Evolutionary conservation across 331 rosid species (phyloP).

Genomic region (Ulmus americana): DNA sequence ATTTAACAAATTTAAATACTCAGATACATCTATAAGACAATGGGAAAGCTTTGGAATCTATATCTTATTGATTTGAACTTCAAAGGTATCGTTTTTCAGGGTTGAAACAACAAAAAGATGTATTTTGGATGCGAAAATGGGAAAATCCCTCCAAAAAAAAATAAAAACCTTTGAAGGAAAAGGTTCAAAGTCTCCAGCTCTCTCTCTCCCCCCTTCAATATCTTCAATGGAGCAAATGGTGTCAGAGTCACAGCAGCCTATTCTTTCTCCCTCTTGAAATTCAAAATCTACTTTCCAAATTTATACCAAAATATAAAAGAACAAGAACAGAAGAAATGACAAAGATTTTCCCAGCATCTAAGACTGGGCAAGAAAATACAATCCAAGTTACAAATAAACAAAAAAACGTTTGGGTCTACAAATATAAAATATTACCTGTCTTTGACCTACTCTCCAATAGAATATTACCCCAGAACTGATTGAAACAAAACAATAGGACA

Average conservation of each 20-base stretch:
- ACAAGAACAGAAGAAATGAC: constrained; percentile 14
- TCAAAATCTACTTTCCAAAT: constrained; percentile 9
- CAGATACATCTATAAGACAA: too few relatives aligned
- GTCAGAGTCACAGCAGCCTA: constrained; percentile 3
- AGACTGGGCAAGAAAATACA: constrained; percentile 12
- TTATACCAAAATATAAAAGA: not conserved
- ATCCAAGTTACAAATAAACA: constrained; percentile 17
- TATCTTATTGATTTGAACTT: not conserved
- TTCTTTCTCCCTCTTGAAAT: constrained; percentile 14
- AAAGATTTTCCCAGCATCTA: constrained; percentile 17
- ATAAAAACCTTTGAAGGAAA: constrained; percentile 8
- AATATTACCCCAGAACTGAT: not conserved
- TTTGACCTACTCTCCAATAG: constrained; percentile 5
- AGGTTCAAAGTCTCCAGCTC: constrained; percentile 4
- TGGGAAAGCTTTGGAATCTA: not conserved
- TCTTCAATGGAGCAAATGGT: not conserved
- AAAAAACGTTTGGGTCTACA: constrained; percentile 2
- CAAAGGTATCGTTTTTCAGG: not conserved
- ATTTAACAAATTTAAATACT: not conserved
- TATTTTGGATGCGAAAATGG: not conserved
- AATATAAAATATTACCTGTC: constrained; percentile 15
- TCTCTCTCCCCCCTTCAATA: not conserved
- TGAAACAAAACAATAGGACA: not conserved
- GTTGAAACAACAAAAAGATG: constrained; percentile 1
- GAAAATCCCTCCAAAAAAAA: not conserved